Evolutionary conservation across 306 rosid species (phyloP), one percentile per base, ranked within the genome.

Genomic region (Lathyrus aphaca): DNA sequence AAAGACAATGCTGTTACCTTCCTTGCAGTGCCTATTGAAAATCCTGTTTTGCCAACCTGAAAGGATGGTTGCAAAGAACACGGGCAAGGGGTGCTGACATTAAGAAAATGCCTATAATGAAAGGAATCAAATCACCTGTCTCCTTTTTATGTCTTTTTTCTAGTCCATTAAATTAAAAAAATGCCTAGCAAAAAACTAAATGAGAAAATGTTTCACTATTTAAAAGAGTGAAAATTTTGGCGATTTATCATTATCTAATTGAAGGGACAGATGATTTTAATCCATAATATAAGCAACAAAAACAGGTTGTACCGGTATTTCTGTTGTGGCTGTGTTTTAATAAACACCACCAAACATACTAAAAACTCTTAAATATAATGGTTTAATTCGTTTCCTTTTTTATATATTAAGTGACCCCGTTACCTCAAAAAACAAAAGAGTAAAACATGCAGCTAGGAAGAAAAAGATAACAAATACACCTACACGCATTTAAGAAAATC

Each of bases 11-110:
- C 61, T 44, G 83, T 83, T 63, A 89, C 85, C 83, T 82, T 94
- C 84, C 84, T 88, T 18, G 89, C 81, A 69, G 92, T 86, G 23
- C 89, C 82, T 49, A 94, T 87, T 18, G 95, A 91, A 77, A 94
- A 94, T 18, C 99, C 99, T 21, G 82, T 65, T 55, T 78, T 27
- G 72, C 87, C 91, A 77, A 62, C 88, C 96, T 88, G 92, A 65
- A 80, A 80, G 35, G 62, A 78, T 37, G 69, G 44, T 66, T 25
- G 48, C 68, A 72, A 64, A 23, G 60, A 75, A 50, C 17, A 53
- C 44, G 63, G 76, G 18, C 4, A 25, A 23, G 71, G 59, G 64
- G 59, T 43, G 49, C 65, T 43, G 21, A 67, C 62, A 75, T 72
- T 39, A 71, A 60, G 76, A 67, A 66, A 48, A 62, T 46, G 62